These are phyloP conservation scores for Vanilla planifolia DNA, from an alignment of 106 monocot species.

Conservation along the genomic window DNA sequence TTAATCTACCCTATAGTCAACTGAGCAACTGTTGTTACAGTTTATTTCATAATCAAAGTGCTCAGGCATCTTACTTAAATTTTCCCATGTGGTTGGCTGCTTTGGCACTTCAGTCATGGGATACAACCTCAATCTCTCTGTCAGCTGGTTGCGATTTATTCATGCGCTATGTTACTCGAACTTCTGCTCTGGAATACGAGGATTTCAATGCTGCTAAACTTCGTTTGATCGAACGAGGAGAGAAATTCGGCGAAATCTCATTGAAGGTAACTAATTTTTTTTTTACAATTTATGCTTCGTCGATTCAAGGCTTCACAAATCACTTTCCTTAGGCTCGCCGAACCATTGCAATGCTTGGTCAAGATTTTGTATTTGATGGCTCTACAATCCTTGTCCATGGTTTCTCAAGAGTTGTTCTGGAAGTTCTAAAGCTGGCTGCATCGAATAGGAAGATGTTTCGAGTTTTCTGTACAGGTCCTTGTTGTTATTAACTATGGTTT, in stretches of 20 bases:
- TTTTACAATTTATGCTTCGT: background rate
- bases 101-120: slow-evolving; percentile 74
- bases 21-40: too few relatives aligned
- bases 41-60: too few relatives aligned
- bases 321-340: slow-evolving; percentile 53
- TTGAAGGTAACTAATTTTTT: slow-evolving; percentile 44
- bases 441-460: slow-evolving; percentile 76
- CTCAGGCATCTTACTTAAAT: too few relatives aligned
- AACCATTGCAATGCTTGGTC: slow-evolving; percentile 89
- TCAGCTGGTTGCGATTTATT: slow-evolving; percentile 96
- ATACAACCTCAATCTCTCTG: slow-evolving; percentile 85
- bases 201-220: slow-evolving; percentile 87
- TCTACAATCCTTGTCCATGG: slow-evolving; percentile 96
- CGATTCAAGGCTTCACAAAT: background rate
- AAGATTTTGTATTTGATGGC: slow-evolving; percentile 92
- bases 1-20: too few relatives aligned
- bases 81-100: too few relatives aligned
- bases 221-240: slow-evolving; percentile 87
- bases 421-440: slow-evolving; percentile 79
- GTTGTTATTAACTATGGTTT: background rate
- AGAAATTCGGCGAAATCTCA: slow-evolving; percentile 96
- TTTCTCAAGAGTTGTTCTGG: slow-evolving; percentile 87
- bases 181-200: slow-evolving; percentile 89
- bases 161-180: slow-evolving; percentile 92
- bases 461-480: slow-evolving; percentile 87